Evolutionary conservation across 2,329 filamentous ascomycete genomes (phyloP), one percentile per base, ranked within the genome.

Genomic region (Thelonectria discophora): DNA sequence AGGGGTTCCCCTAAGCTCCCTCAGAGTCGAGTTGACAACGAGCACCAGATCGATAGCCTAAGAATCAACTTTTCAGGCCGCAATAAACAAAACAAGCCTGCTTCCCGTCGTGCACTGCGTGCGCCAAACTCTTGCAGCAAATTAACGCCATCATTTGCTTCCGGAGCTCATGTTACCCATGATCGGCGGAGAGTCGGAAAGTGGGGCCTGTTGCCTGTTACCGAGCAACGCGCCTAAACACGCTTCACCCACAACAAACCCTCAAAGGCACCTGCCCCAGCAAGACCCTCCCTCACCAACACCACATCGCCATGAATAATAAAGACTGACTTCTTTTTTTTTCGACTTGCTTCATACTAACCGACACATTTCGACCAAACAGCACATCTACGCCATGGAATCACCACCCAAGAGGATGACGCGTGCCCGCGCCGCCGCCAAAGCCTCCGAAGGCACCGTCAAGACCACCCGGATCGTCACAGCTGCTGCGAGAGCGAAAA

Each of bases 391-490:
- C 34, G 6, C 34, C 34, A 86, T 88, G 84, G 82, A 85, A 66
- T 87, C 84, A 60, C 85, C 86, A 53, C 86, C 85, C 37, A 86
- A 86, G 76, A 83, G 86, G 65, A 81, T 87, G 70, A 88, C 86
- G 64, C 82, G 86, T 53, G 76, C 81, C 47, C 75, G 81, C 60
- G 79, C 80, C 32, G 79, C 80, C 27, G 80, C 80, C 45, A 82
- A 78, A 71, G 73, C 73, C 34, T 72, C 67, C 55, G 77, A 81
- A 59, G 70, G 76, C 24, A 71, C 74, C 43, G 68, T 69, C 11
- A 78, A 80, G 68, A 76, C 78, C 2, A 78, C 80, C 60, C 83
- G 76, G 62, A 78, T 82, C 63, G 76, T 82, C 62, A 83, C 83
- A 67, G 78, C 83, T 58, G 78, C 82, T 13, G 77, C 82, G 32